Evolutionary conservation across 768 basidiomycete genomes (phyloP).

Genomic region (Mycena amicta): DNA sequence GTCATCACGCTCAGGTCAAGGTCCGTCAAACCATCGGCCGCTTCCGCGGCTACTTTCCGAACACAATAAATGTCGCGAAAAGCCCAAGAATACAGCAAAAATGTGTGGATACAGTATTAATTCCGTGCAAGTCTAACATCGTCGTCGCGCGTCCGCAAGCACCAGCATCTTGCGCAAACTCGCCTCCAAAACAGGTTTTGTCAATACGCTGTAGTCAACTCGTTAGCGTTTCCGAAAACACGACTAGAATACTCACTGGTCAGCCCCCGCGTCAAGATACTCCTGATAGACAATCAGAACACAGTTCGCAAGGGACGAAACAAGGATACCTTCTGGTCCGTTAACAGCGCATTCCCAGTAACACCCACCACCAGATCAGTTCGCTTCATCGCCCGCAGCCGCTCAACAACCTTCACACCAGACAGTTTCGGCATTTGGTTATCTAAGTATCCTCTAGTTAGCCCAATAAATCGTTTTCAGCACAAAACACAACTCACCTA

Average conservation of each 20-base stretch:
- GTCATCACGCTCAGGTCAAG: background rate
- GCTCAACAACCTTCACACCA: slow-evolving; percentile 55
- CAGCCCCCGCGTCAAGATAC: slow-evolving; percentile 59
- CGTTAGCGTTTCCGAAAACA: background rate
- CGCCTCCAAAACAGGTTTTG: slow-evolving; percentile 62
- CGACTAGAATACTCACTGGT: slow-evolving; percentile 44
- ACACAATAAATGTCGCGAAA: background rate
- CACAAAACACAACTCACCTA: slow-evolving; percentile 2
- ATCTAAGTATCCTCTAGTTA: too few species aligned
- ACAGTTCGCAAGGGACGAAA: background rate
- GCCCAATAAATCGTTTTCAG: background rate
- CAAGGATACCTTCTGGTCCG: slow-evolving; percentile 43
- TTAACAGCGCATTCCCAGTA: slow-evolving; percentile 48
- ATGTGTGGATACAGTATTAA: background rate
- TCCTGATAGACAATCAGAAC: slow-evolving; percentile 31
- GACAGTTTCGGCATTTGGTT: slow-evolving; percentile 74
- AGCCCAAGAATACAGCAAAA: slow-evolving; percentile 5
- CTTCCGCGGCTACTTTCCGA: background rate
- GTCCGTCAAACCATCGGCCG: background rate
- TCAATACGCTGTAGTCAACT: slow-evolving; percentile 49
- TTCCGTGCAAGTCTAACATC: background rate
- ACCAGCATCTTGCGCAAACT: slow-evolving; percentile 32
- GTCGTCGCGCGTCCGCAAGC: slow-evolving; percentile 26
- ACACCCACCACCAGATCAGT: slow-evolving; percentile 67
- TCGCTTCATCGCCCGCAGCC: slow-evolving; percentile 52